Conservation (phyloP, 805 yeast species). For the Candida jianshihensis region DNA sequence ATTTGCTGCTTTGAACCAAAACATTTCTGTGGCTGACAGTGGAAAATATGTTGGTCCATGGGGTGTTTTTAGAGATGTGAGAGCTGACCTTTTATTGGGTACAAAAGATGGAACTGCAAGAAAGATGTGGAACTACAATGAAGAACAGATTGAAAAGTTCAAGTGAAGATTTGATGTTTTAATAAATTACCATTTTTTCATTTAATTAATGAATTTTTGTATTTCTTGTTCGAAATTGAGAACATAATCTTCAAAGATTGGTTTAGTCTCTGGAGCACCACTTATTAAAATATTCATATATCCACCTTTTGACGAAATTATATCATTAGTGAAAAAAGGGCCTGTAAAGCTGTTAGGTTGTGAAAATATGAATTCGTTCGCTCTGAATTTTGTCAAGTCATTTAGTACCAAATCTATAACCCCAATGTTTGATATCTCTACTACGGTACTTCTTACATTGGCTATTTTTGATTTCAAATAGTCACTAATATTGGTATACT, state of each 20-base stretch:
- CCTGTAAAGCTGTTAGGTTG: background rate
- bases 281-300: background rate
- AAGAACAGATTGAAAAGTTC: slow-evolving; percentile 13
- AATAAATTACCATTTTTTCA: too few species aligned
- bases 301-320: background rate
- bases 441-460: background rate
- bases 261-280: background rate
- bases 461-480: background rate
- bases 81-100: slow-evolving; percentile 20
- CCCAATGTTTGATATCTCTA: background rate
- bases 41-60: slow-evolving; percentile 35
- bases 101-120: slow-evolving; percentile 26
- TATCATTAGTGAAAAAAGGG: background rate
- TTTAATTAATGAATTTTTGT: too few species aligned
- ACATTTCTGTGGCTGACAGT: slow-evolving; percentile 25
- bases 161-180: background rate
- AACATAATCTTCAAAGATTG: background rate
- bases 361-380: background rate
- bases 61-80: slow-evolving; percentile 31
- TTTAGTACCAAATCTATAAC: background rate
- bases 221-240: too few species aligned
- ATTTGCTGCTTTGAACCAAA: slow-evolving; percentile 35
- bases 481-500: background rate
- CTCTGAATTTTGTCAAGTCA: background rate
- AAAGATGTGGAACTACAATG: slow-evolving; percentile 29